Conservation (phyloP, 2,329 filamentous ascomycete genomes). For the Scedosporium boydii region DNA sequence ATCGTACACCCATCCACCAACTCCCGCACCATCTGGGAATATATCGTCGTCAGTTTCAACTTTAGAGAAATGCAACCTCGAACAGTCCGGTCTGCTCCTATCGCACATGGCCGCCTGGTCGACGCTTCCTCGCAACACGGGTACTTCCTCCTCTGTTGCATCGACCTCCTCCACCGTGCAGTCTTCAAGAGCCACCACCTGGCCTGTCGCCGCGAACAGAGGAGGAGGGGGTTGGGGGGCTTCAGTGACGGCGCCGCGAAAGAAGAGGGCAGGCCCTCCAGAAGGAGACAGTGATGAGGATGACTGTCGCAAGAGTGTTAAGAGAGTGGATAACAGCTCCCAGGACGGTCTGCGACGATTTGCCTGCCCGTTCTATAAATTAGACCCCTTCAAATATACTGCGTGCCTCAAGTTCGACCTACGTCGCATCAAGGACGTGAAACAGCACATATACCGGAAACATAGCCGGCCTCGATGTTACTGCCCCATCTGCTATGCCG, state of each 20-base stretch:
- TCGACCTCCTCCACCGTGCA: neutral
- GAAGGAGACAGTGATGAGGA: neutral
- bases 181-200: neutral
- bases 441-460: constrained; percentile 11
- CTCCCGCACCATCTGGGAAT: too few species aligned
- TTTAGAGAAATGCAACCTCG: too few species aligned
- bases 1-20: too few species aligned
- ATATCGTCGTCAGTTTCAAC: too few species aligned
- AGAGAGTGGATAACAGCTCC: neutral
- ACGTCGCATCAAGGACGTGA: constrained; percentile 13
- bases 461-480: constrained; percentile 8
- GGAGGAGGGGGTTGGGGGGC: neutral
- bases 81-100: too few species aligned
- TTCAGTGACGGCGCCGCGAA: neutral
- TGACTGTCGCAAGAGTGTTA: neutral
- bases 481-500: constrained; percentile 9
- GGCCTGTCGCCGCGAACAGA: neutral
- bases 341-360: neutral
- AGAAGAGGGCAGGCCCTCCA: neutral
- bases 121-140: too few species aligned
- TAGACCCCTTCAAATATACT: constrained; percentile 8
- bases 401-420: constrained; percentile 11
- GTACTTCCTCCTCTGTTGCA: neutral
- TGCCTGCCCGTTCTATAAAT: constrained; percentile 12
- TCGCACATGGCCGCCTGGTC: too few species aligned